Conservation (phyloP, 2,329 filamentous ascomycete species). For the Trichoderma sp. region DNA sequence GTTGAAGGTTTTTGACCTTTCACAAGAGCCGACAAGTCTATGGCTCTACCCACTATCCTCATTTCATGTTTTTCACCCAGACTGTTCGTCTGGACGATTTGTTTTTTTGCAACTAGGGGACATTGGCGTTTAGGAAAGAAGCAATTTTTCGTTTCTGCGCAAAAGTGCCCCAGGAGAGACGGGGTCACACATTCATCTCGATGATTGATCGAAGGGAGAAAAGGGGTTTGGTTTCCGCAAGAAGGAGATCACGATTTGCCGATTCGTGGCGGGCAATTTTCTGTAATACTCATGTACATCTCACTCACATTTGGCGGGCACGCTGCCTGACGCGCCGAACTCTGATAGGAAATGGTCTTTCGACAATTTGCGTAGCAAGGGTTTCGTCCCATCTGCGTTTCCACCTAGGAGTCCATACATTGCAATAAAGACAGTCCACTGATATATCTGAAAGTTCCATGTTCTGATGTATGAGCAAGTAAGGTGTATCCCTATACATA, state of each 20-base stretch:
- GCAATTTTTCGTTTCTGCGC: slow-evolving; percentile 10
- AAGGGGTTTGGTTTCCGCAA: background rate
- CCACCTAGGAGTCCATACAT: background rate
- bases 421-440: background rate
- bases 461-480: no score
- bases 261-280: background rate
- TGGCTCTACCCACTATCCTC: background rate
- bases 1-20: background rate
- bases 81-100: background rate
- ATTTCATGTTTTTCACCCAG: background rate
- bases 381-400: background rate
- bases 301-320: slow-evolving; percentile 1
- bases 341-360: background rate
- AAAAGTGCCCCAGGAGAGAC: background rate
- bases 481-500: no score
- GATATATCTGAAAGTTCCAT: no score
- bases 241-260: background rate
- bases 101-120: slow-evolving; percentile 7
- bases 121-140: slow-evolving; percentile 21
- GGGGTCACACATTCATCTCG: background rate
- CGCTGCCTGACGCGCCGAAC: background rate
- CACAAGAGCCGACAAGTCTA: background rate
- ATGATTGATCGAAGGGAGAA: background rate
- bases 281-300: background rate
- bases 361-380: background rate